Evolutionary conservation across 257 asterid species (phyloP).

Genomic region (Knoxia roxburghii): DNA sequence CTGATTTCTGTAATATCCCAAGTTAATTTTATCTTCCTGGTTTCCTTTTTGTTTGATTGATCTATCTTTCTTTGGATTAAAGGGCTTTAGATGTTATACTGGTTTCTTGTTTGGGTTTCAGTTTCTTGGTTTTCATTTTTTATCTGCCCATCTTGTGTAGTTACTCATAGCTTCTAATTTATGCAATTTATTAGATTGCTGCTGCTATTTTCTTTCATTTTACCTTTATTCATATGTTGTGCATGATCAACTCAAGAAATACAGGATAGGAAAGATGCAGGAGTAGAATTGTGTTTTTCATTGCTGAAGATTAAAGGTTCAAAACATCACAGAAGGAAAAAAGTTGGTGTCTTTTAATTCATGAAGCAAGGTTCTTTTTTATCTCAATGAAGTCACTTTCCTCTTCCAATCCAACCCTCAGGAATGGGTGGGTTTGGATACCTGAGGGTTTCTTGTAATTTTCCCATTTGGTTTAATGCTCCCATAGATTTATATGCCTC

Average conservation of each 20-base stretch:
- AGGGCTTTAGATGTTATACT: background rate
- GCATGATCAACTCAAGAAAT: background rate
- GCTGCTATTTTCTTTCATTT: background rate
- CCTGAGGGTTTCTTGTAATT: background rate
- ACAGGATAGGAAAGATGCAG: background rate
- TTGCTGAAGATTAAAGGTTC: background rate
- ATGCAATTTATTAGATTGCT: background rate
- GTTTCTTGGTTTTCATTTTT: background rate
- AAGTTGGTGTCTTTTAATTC: background rate
- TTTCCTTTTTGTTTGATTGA: conserved; percentile 4
- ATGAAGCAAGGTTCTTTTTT: background rate
- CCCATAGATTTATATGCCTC: conserved; percentile 6
- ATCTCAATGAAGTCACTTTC: background rate
- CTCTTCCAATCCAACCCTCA: background rate
- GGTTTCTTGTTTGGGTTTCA: background rate
- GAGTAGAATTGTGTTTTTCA: background rate
- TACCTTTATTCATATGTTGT: background rate
- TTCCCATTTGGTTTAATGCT: background rate
- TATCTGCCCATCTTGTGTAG: background rate
- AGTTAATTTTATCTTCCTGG: background rate
- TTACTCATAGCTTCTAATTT: background rate
- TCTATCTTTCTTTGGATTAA: background rate
- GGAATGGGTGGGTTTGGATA: background rate
- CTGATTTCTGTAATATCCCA: background rate
- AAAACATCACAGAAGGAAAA: too few relatives aligned